Base-by-base conservation (phyloP, 1,284 basidiomycete species). In the Ustilago xerochloae region DNA sequence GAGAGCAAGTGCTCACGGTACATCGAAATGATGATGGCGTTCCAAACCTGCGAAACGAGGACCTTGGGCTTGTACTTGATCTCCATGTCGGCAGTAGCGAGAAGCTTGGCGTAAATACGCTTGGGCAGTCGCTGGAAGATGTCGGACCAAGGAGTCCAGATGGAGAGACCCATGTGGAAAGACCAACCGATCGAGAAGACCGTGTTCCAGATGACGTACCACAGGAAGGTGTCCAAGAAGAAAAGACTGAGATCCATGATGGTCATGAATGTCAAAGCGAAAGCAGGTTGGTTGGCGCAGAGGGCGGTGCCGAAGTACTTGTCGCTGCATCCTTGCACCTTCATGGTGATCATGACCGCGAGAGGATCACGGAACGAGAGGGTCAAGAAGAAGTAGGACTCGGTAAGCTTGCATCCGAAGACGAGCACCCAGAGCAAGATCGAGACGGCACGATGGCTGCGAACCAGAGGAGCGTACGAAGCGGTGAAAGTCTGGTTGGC, bases 41-140 rank as follows among this genome's bases (percentile, higher is more conserved):
- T 84, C 82, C 82, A 84, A 29, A 84, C 81, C 70, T 84, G 82
- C 51, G 82, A 84, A 16, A 84, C 82, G 58, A 84, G 78, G 38
- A 84, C 81, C 75, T 84, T 84, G 55, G 82, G 82, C 78, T 84
- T 84, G 79, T 84, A 84, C 76, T 84, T 84, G 73, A 84, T 79
- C 70, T 84, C 82, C 82, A 84, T 84, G 58, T 84, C 82, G 41
- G 81, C 78, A 33, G 82, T 84, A 24, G 82, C 82, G 38, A 84
- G 77, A 41, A 84, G 73, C 77, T 84, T 84, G 45, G 81, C 80
- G 75, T 84, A 84, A 73, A 84, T 83, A 36, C 82, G 82, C 77
- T 84, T 84, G 24, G 82, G 82, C 64, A 84, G 63, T 22, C 81
- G 80, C 75, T 83, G 81, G 81, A 82, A 84, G 67, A 84, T 83